Percentiles rank a stretch among this genome's conserved stretches.
These are phyloP conservation scores for Panicum hallii DNA, from an alignment of 202 grass and related monocot genomes.

Conservation along the genomic window DNA sequence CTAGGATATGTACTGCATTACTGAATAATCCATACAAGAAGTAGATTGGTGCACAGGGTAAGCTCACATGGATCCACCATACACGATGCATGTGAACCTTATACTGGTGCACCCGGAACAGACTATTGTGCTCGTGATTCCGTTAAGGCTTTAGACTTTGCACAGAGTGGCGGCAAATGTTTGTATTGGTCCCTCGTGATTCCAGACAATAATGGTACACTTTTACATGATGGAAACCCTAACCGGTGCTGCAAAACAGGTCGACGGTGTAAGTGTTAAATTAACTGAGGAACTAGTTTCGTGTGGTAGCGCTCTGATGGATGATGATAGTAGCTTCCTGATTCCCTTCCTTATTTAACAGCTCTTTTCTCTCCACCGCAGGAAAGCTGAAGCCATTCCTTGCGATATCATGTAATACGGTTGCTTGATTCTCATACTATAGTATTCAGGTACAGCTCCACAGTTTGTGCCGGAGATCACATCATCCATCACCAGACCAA, in stretches of 20 bases:
- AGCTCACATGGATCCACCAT: background rate
- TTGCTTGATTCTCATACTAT: constrained; percentile 46
- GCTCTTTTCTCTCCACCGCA: constrained; percentile 5
- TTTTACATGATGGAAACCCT: constrained; percentile 62
- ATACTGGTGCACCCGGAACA: constrained; percentile 36
- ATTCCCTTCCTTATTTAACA: constrained; percentile 39
- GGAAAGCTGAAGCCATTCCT: constrained; percentile 31
- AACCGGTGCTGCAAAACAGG: constrained; percentile 50
- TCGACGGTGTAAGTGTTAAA: constrained; percentile 39
- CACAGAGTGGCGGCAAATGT: constrained; percentile 46
- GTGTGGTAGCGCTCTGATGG: constrained; percentile 38
- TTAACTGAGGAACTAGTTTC: constrained; percentile 42
- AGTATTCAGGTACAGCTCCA: constrained; percentile 27
- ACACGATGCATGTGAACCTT: constrained; percentile 17
- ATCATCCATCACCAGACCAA: constrained; percentile 72
- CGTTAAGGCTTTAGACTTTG: constrained; percentile 45
- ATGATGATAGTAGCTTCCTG: constrained; percentile 36
- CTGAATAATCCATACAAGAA: background rate
- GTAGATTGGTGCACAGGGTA: background rate
- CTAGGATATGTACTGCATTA: background rate
- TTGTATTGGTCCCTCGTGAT: constrained; percentile 52
- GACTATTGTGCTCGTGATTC: constrained; percentile 41
- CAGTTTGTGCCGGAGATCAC: background rate
- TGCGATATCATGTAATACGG: constrained; percentile 25
- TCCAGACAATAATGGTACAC: constrained; percentile 61